Percentiles rank a stretch among this genome's conserved stretches.
These are phyloP conservation scores for Salix suchowensis DNA, from an alignment of 345 rosid species.

Conservation along the genomic window DNA sequence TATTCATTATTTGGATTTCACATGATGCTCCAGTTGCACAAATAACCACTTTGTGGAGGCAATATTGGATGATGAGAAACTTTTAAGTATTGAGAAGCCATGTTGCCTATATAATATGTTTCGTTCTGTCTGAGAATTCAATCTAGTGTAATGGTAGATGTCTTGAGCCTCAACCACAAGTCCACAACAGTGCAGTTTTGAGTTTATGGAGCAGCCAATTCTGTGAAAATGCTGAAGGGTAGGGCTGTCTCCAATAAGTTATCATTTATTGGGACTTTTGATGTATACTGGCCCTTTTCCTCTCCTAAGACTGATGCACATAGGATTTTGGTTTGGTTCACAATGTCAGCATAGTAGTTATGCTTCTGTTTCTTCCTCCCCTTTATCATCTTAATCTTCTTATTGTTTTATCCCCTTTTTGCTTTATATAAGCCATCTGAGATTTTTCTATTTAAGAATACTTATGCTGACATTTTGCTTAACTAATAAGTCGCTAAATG, in stretches of 20 bases:
- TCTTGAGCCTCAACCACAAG: not conserved
- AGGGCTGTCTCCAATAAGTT: not conserved
- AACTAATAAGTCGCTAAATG: not conserved
- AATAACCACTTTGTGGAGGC: not conserved
- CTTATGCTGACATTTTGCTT: not conserved
- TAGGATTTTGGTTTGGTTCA: not conserved
- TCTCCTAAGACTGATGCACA: not conserved
- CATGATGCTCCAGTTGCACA: not conserved
- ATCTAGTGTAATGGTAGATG: not conserved
- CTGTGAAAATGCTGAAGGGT: not conserved
- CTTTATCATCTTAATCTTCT: not conserved
- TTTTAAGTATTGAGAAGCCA: not conserved
- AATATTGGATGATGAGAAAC: not conserved
- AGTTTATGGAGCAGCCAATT: not conserved
- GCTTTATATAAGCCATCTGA: not conserved
- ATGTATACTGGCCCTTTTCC: not conserved
- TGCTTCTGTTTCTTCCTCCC: too few relatives aligned
- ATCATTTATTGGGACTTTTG: not conserved
- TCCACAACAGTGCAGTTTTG: not conserved
- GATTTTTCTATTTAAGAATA: not conserved
- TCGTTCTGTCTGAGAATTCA: not conserved
- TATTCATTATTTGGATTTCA: not conserved
- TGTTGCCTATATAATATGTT: not conserved
- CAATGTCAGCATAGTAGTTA: not conserved
- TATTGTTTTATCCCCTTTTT: not conserved